phyloP scores from a whole-genome alignment of 2,329 filamentous ascomycete genomes.

The Colletotrichum scovillei region DNA sequence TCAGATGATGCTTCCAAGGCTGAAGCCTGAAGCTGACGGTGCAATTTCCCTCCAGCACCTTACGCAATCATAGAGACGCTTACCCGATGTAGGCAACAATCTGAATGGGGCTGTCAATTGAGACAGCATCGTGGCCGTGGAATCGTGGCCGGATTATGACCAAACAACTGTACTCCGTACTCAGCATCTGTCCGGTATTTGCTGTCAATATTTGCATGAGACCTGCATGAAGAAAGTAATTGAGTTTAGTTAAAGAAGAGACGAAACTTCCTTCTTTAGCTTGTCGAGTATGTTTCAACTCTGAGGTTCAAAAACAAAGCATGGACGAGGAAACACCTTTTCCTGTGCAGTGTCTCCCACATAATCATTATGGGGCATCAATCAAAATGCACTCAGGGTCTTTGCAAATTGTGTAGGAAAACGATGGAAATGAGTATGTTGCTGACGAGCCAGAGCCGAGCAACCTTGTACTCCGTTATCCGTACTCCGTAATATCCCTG shows the following conservation, averaged over 20 bases:
- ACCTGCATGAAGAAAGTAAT: neutral
- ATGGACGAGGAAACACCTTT: neutral
- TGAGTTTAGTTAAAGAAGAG: neutral
- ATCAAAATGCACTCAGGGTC: neutral
- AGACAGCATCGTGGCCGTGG: neutral
- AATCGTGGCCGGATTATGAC: neutral
- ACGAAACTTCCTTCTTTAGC: neutral
- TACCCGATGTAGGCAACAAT: slow-evolving; percentile 7
- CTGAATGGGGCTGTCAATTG: neutral
- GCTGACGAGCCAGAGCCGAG: neutral
- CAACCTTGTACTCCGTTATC: too few relatives aligned
- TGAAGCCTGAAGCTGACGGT: neutral
- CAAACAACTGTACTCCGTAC: neutral
- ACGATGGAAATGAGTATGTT: neutral
- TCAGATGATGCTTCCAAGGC: neutral
- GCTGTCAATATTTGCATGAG: neutral
- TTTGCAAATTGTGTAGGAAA: neutral
- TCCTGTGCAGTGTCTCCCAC: neutral
- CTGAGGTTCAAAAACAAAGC: neutral
- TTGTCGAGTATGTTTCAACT: neutral
- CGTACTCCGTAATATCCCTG: too few relatives aligned
- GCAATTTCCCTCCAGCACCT: neutral
- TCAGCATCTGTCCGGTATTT: neutral
- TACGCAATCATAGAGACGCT: neutral
- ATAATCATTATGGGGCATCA: too few relatives aligned